Evolutionary conservation across 306 rosid species (phyloP).

Genomic region (Ormosia emarginata): DNA sequence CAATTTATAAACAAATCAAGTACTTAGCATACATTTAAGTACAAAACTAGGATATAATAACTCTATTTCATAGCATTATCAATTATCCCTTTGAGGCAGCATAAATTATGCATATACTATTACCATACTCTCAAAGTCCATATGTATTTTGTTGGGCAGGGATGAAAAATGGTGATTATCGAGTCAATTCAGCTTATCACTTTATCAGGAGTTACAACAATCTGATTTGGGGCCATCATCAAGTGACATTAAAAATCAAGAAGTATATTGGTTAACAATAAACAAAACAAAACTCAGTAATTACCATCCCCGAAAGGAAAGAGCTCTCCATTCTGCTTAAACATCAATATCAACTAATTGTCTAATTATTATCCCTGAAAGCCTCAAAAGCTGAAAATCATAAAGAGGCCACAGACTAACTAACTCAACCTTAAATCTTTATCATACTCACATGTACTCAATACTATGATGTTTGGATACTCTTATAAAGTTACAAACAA

Average conservation of each 20-base stretch:
- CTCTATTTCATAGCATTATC: no score
- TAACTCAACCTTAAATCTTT: not conserved
- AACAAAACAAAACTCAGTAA: not conserved
- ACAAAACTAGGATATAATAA: no score
- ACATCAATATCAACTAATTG: not conserved
- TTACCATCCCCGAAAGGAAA: not conserved
- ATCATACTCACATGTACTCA: not conserved
- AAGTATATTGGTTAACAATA: not conserved
- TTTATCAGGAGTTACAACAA: no score
- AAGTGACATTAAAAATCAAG: not conserved
- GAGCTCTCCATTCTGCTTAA: not conserved
- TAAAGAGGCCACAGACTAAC: not conserved
- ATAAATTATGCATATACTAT: no score
- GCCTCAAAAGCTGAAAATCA: not conserved
- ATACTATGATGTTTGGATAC: not conserved
- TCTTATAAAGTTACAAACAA: not conserved
- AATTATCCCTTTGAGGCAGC: no score
- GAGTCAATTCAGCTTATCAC: no score
- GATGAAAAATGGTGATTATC: no score
- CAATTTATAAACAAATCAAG: no score
- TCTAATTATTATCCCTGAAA: not conserved
- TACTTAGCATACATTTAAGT: no score
- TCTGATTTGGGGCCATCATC: no score
- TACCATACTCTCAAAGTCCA: no score
- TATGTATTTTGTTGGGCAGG: no score